Base-by-base conservation (phyloP, 345 rosid species). In the Gossypium sturtianum region DNA sequence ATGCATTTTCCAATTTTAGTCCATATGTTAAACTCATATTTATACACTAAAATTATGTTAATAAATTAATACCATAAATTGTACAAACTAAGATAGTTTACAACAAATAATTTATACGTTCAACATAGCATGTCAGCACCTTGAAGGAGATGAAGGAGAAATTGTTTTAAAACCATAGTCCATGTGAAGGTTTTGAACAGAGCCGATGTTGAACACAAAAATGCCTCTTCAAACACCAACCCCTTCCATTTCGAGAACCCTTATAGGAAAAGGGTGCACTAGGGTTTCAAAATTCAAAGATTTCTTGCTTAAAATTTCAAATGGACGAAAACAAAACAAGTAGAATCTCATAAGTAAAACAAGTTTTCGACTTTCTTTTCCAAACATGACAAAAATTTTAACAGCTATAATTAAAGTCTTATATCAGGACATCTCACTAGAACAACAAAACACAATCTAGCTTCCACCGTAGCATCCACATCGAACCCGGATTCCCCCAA, bases 331-430 rank as follows among this genome's bases (percentile, higher is more conserved):
- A 6, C 19, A 23, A 19, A 1, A 19, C 25, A 12, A 7, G n/a
- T 10, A 34, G 27, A 19, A 71, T 34, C 41, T 34, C 63, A n/a
- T 22, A 34, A 25, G 20, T 38, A n/a, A 47, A 61, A 73, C 69
- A 25, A 29, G 68, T 73, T 62, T 60, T 25, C 5, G 10, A 34
- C 44, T 61, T 13, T 27, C 56, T 0, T 47, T 62, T 64, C 59
- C 48, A 61, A n/a, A 61, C n/a, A 60, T 13, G 49, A 61, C 56
- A 73, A 61, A 73, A 61, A 2, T 73, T 60, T 25, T 25, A 73
- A 60, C 57, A 60, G 47, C 59, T 73, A 62, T 25, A 4, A 62
- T 49, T 47, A 4, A 73, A 9, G 60, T 73, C 76, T 73, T 27
- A n/a, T 12, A 62, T 27, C 9, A 47, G 15, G 64, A 25, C 38